Evolutionary conservation across 2,329 filamentous ascomycete genomes (phyloP).

Genomic region (Diplodia seriata): DNA sequence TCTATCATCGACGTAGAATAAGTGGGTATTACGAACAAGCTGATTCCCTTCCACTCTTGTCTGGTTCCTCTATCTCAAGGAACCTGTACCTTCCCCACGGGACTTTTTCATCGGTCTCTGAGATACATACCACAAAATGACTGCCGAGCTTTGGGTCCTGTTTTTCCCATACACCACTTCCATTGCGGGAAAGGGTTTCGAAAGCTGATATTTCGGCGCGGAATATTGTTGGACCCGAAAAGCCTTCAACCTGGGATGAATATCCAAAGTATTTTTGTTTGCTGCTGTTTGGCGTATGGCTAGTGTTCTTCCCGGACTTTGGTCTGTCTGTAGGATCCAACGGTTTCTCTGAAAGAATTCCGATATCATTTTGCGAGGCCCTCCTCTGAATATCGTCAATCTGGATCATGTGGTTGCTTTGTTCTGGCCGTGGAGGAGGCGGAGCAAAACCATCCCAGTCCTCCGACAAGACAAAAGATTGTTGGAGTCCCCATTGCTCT

Average conservation of each 20-base stretch:
- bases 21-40: not conserved
- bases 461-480: too few relatives aligned
- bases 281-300: too few relatives aligned
- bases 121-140: not conserved
- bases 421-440: too few relatives aligned
- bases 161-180: not conserved
- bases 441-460: too few relatives aligned
- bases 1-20: too few relatives aligned
- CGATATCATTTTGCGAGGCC: too few relatives aligned
- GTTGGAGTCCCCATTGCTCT: too few relatives aligned
- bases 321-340: not conserved
- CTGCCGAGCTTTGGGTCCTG: not conserved
- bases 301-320: fast-evolving
- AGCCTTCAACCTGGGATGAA: not conserved
- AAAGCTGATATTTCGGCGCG: not conserved
- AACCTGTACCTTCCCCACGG: not conserved
- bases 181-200: not conserved
- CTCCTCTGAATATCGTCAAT: too few relatives aligned
- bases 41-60: not conserved
- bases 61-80: not conserved
- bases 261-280: not conserved
- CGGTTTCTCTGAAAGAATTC: too few relatives aligned
- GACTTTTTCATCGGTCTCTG: not conserved
- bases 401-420: too few relatives aligned
- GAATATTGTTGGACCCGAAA: not conserved